phyloP scores from a whole-genome alignment of 2,329 filamentous ascomycete genomes.

The Pseudogymnoascus sp. region DNA sequence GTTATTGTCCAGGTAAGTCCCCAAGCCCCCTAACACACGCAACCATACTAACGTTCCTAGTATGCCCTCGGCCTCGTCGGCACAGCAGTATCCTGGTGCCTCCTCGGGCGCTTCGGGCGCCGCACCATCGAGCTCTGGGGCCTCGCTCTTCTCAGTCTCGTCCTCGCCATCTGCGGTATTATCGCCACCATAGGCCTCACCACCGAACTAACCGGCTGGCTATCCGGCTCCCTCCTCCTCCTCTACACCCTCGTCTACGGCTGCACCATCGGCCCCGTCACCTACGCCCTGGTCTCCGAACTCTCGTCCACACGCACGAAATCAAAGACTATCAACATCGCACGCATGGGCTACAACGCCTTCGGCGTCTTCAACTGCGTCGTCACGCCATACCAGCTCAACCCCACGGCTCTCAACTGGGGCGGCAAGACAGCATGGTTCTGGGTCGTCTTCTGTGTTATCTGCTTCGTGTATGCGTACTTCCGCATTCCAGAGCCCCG shows the following conservation, averaged over 20 bases:
- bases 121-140: slow-evolving; percentile 44
- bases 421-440: slow-evolving; percentile 21
- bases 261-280: slow-evolving; percentile 40
- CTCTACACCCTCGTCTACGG: slow-evolving; percentile 34
- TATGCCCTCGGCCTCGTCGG: slow-evolving; percentile 38
- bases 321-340: slow-evolving; percentile 26
- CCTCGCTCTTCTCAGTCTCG: slow-evolving; percentile 62
- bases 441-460: slow-evolving; percentile 63
- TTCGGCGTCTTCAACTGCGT: slow-evolving; percentile 22
- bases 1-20: slow-evolving; percentile 35
- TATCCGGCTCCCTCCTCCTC: slow-evolving; percentile 31
- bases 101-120: slow-evolving; percentile 39
- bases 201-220: slow-evolving; percentile 36
- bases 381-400: slow-evolving; percentile 31
- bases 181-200: slow-evolving; percentile 29
- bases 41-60: neutral
- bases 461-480: slow-evolving; percentile 73
- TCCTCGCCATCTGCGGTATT: slow-evolving; percentile 77
- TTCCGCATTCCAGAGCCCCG: slow-evolving; percentile 72
- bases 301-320: slow-evolving; percentile 3
- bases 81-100: slow-evolving; percentile 42
- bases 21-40: neutral
- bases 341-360: slow-evolving; percentile 27
- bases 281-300: slow-evolving; percentile 19
- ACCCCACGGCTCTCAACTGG: slow-evolving; percentile 33